Percentiles rank a stretch among this genome's conserved stretches.
Evolutionary conservation across 805 yeast species (phyloP).

Genomic region (Candida montana): DNA sequence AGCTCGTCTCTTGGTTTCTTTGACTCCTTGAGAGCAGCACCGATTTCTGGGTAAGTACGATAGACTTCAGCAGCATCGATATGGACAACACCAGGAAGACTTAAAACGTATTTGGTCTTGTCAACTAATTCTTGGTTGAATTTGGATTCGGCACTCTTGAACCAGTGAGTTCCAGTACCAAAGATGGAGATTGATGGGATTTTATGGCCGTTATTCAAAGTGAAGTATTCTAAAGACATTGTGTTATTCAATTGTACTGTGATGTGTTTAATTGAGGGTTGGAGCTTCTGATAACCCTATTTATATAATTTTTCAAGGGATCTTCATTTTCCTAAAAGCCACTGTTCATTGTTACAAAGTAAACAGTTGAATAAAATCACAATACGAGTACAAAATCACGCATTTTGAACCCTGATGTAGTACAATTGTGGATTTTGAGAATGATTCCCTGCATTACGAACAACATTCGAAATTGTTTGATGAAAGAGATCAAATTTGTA

Average conservation of each 20-base stretch:
- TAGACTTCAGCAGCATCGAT: slow-evolving; percentile 57
- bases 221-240: slow-evolving; percentile 16
- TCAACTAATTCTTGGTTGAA: slow-evolving; percentile 30
- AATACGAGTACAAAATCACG: no score
- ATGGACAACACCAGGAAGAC: slow-evolving; percentile 46
- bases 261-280: neutral
- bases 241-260: neutral
- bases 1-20: slow-evolving; percentile 43
- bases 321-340: no score
- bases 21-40: slow-evolving; percentile 38
- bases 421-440: no score
- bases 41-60: slow-evolving; percentile 48
- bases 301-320: no score
- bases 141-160: slow-evolving; percentile 25
- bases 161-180: slow-evolving; percentile 61
- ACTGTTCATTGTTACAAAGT: no score
- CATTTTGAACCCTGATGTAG: no score
- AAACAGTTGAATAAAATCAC: no score
- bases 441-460: no score
- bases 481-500: no score
- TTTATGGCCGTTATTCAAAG: slow-evolving; percentile 31
- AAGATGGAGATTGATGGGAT: slow-evolving; percentile 45
- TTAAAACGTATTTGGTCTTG: slow-evolving; percentile 28
- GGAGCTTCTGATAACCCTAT: no score
- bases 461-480: no score